Percentiles rank a stretch among this genome's conserved stretches.
Evolutionary conservation across 495 filamentous ascomycete species (phyloP).

Genomic region (Penicillium ucsense): DNA sequence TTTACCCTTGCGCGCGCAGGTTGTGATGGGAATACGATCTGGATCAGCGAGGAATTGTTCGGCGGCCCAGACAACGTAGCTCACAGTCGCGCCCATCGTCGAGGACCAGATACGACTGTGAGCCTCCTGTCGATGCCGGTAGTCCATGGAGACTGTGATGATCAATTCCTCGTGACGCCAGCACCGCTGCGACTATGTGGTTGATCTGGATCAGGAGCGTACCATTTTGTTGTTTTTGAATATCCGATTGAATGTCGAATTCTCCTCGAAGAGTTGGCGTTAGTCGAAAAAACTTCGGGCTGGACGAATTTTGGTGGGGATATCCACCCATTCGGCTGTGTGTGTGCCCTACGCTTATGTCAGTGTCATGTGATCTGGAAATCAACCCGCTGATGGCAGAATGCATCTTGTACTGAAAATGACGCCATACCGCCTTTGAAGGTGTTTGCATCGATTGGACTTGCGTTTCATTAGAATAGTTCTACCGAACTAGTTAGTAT

Average conservation of each 20-base stretch:
- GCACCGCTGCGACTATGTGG: neutral
- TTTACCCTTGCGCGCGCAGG: neutral
- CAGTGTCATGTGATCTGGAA: constrained; percentile 10
- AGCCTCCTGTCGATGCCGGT: neutral
- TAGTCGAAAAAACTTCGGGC: constrained; percentile 13
- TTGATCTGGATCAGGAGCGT: constrained; percentile 5
- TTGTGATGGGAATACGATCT: neutral
- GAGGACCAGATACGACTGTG: neutral
- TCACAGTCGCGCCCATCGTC: neutral
- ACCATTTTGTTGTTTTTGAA: constrained; percentile 35
- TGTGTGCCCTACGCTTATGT: constrained; percentile 34
- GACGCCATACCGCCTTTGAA: too few relatives aligned
- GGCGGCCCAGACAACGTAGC: neutral
- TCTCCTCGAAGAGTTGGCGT: constrained; percentile 53
- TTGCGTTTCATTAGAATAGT: too few relatives aligned
- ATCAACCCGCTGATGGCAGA: neutral
- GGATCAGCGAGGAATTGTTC: neutral
- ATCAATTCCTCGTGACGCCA: constrained; percentile 6
- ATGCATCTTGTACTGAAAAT: neutral
- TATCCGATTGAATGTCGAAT: constrained; percentile 41
- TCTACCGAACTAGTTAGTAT: too few relatives aligned
- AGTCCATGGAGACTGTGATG: neutral
- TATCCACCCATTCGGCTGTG: constrained; percentile 26
- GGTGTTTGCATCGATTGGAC: too few relatives aligned
- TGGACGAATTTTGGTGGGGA: constrained; percentile 18